Evolutionary conservation across 106 monocot genomes (phyloP).

Genomic region (Allium cepa): DNA sequence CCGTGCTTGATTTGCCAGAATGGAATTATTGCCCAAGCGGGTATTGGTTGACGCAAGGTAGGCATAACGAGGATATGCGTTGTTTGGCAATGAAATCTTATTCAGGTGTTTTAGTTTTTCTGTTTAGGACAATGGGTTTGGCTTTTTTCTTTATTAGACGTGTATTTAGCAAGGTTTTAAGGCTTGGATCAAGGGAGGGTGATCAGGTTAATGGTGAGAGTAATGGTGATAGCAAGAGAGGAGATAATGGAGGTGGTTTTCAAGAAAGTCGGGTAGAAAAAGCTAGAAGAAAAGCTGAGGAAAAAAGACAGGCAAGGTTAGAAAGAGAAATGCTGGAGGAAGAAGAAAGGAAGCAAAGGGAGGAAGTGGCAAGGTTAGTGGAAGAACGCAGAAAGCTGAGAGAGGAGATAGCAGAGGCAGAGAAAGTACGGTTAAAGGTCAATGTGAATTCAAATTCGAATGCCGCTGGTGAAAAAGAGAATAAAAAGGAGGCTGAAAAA

Average conservation of each 20-base stretch:
- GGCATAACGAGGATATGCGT: conserved; percentile 5
- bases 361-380: conserved; percentile 83
- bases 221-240: conserved; percentile 31
- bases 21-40: conserved; percentile 4
- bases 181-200: conserved; percentile 23
- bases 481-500: conserved; percentile 43
- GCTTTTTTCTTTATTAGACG: conserved; percentile 1
- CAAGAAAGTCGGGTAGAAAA: conserved; percentile 72
- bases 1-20: conserved; percentile 16
- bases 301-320: conserved; percentile 75
- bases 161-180: conserved; percentile 13
- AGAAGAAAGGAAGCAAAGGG: conserved; percentile 92
- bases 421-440: conserved; percentile 37
- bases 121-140: neutral
- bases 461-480: conserved; percentile 34
- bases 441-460: conserved; percentile 15
- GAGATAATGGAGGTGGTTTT: conserved; percentile 35
- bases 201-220: conserved; percentile 28
- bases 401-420: conserved; percentile 68
- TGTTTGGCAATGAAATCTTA: conserved; percentile 13
- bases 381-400: conserved; percentile 79
- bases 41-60: neutral
- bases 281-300: conserved; percentile 86
- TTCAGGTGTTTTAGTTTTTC: conserved; percentile 11
- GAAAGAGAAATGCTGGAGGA: conserved; percentile 93